Evolutionary conservation across 2,329 filamentous ascomycete genomes (phyloP), one percentile per base, ranked within the genome.

Genomic region (Talaromyces sp.): DNA sequence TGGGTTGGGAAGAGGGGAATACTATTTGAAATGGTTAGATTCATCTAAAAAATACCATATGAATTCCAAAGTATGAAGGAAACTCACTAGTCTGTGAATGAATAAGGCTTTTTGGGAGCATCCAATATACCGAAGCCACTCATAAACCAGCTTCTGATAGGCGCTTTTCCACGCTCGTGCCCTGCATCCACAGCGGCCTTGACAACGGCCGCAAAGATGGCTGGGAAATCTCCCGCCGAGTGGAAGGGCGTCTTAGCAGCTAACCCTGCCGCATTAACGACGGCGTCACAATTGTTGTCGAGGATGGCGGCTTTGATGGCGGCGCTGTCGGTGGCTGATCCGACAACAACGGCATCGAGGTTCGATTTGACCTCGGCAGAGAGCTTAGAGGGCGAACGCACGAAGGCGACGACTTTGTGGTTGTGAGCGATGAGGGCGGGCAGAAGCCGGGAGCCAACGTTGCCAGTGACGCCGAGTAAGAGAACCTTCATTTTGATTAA

Each of bases 201-300:
- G 8, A 69, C 67, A 6, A 72, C 70, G 13, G 71, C 68, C 6
- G 68, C 67, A 52, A 72, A 68, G 50, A 73, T 71, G 3, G 45
- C 59, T 8, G 64, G 67, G 17, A 71, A 68, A 7, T 69, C 66
- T 22, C 68, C 67, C 52, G 59, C 66, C 0, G 66, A 61, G 19
- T 62, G 62, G 39, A 56, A 63, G 1, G 33, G 7, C 19, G 61
- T 63, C 47, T 66, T 62, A 13, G 68, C 63, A 47, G 70, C 71
- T 43, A 68, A 11, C 22, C 71, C 72, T 52, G 72, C 71, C 31
- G 70, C 65, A 65, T 71, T 71, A 35, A 73, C 65, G 19, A 73
- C 67, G 2, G 72, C 72, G 57, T 73, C 68, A 62, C 72, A 73
- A 49, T 70, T 68, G 17, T 70, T 63, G 9, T 58, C 52, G 43